Conservation (phyloP, 352 stramenopile species). For the Stephanocyclus meneghinianus region DNA sequence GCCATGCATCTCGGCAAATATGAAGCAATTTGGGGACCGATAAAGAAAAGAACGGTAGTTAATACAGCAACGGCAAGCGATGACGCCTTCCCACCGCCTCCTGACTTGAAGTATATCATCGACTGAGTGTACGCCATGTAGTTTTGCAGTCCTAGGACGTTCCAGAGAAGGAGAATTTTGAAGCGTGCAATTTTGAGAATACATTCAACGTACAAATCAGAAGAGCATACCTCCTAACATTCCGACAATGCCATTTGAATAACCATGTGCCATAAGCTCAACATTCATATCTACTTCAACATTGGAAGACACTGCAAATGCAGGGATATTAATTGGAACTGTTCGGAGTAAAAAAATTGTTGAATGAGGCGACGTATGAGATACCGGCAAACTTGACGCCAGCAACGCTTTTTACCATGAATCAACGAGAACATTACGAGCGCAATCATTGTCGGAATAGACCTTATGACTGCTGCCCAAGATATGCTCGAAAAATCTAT, state of each 20-base stretch:
- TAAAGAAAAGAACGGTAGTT: conserved; percentile 87
- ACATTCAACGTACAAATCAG: neutral
- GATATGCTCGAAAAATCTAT: conserved; percentile 69
- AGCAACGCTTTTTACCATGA: conserved; percentile 78
- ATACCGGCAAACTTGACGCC: neutral
- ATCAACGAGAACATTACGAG: conserved; percentile 90
- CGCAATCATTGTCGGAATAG: conserved; percentile 83
- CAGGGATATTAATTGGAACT: conserved; percentile 90
- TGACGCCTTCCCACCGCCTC: conserved; percentile 61
- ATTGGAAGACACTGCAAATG: conserved; percentile 73
- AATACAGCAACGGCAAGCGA: conserved; percentile 61
- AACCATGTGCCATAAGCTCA: conserved; percentile 90
- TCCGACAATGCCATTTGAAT: conserved; percentile 88
- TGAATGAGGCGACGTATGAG: neutral
- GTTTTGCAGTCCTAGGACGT: conserved; percentile 85
- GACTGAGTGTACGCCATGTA: conserved; percentile 84
- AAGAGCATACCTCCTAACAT: conserved; percentile 83
- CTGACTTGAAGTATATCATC: conserved; percentile 81
- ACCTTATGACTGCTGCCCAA: conserved; percentile 64
- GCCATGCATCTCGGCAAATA: conserved; percentile 91
- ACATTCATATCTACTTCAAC: conserved; percentile 90
- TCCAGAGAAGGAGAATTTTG: neutral
- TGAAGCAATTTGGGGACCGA: conserved; percentile 85
- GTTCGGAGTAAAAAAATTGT: neutral
- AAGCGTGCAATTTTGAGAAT: neutral